Evolutionary conservation across 495 filamentous ascomycete genomes (phyloP).

Genomic region (Daldinia grandis): DNA sequence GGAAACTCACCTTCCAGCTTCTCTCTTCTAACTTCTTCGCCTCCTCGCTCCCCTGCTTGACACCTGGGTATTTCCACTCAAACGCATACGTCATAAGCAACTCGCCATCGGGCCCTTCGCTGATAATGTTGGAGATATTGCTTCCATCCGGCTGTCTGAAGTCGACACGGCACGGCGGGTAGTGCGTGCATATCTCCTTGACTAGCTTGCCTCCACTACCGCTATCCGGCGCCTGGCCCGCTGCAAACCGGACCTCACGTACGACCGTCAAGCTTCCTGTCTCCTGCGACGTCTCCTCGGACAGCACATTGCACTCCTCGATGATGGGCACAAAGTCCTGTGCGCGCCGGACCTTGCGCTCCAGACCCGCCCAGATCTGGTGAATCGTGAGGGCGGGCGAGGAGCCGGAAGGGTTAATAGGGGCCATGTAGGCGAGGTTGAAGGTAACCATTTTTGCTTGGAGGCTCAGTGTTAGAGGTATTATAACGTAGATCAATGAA

Average conservation of each 20-base stretch:
- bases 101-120: constrained; percentile 43
- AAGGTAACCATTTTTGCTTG: constrained; percentile 46
- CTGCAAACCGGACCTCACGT: constrained; percentile 45
- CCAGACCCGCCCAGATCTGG: constrained; percentile 54
- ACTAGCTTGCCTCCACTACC: constrained; percentile 6
- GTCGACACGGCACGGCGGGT: constrained; percentile 48
- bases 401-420: constrained; percentile 49
- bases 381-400: constrained; percentile 43
- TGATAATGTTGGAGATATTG: constrained; percentile 48
- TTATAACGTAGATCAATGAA: not conserved
- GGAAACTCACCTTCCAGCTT: constrained; percentile 46
- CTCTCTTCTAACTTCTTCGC: constrained; percentile 41
- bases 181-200: constrained; percentile 43
- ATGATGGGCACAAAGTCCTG: constrained; percentile 54
- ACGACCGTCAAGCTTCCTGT: constrained; percentile 38
- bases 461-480: not conserved
- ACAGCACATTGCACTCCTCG: constrained; percentile 46
- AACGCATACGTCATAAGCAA: constrained; percentile 54
- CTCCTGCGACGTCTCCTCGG: constrained; percentile 25
- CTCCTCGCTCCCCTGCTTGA: constrained; percentile 44
- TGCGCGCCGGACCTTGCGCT: constrained; percentile 51
- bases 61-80: constrained; percentile 48
- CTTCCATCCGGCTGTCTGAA: constrained; percentile 51
- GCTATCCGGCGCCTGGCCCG: constrained; percentile 20
- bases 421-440: constrained; percentile 54